Evolutionary conservation across 768 basidiomycete genomes (phyloP), one percentile per base, ranked within the genome.

Genomic region (Pleurotus ostreatus): DNA sequence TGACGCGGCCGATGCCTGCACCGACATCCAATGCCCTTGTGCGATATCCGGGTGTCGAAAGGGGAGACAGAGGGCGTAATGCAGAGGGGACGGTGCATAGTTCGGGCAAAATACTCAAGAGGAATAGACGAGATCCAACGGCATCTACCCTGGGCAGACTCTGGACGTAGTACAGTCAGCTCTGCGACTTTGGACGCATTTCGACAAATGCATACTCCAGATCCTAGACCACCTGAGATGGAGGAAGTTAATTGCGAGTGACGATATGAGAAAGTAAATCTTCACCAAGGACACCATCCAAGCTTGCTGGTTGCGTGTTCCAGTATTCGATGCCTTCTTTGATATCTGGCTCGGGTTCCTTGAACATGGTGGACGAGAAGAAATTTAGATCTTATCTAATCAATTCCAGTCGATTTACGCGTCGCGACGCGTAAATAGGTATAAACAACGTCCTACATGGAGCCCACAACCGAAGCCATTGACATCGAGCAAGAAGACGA

Each of bases 1-100:
- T 96, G 23, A 97, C 94, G 52, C 96, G 86, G 9, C 96, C 96
- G 47, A 99, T 87, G 9, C 96, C 96, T 5, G 94, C 94, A 13
- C 90, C 96, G 57, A 94, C 92, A 65, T 99, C 96, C 18, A 99
- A 79, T 0, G 90, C 94, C 45, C 92, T 83, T 23, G 77, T 82
- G 46, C 77, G 74, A 9, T 66, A 41, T 30, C 54, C 12, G 63
- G 62, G 49, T 41, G 53, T 60, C 41, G 54, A 56, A 46, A 55
- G 63, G 43, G 64, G 65, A 53, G 65, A 59, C 34, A 84, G 75
- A 1, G 78, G 83, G 48, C 81, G 78, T 48, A 92, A 69, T 2
- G 90, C 83, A 38, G 92, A 92, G 4, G 86, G 77, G 49, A 98
- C 85, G 20, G 78, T 84, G 51, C 81, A 88, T 22, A 98, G 82